Conservation (phyloP, 192 early-diverging fungal genomes). For the Phycomyces nitens region DNA sequence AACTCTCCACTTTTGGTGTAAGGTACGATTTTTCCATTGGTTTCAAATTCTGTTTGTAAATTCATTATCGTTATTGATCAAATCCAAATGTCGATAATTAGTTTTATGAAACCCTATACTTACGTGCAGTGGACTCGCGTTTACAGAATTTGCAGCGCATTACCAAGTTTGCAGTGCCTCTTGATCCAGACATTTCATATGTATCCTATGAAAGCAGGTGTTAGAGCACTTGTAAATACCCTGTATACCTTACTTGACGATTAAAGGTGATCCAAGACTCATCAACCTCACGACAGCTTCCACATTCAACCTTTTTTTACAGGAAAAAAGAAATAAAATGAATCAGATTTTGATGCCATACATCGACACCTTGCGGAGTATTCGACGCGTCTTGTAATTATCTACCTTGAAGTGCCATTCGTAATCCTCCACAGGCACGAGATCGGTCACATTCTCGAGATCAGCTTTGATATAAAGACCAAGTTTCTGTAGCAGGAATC, state of each 20-base stretch:
- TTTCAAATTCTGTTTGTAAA: slow-evolving; percentile 24
- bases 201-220: slow-evolving; percentile 41
- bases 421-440: slow-evolving; percentile 56
- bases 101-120: too few relatives aligned
- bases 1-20: slow-evolving; percentile 60
- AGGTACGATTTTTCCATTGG: slow-evolving; percentile 33
- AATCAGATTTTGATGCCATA: too few relatives aligned
- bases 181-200: slow-evolving; percentile 62
- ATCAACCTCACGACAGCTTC: slow-evolving; percentile 73
- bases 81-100: too few relatives aligned
- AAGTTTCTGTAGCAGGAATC: slow-evolving; percentile 32
- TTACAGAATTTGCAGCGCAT: slow-evolving; percentile 93
- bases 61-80: background rate
- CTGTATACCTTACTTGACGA: background rate
- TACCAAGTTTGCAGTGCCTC: slow-evolving; percentile 81
- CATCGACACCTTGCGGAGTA: too few relatives aligned
- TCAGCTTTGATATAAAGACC: slow-evolving; percentile 72
- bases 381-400: background rate
- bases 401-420: slow-evolving; percentile 68
- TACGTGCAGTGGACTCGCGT: slow-evolving; percentile 64
- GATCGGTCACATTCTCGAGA: slow-evolving; percentile 75
- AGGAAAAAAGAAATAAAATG: background rate
- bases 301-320: slow-evolving; percentile 66
- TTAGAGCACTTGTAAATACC: slow-evolving; percentile 4
- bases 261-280: slow-evolving; percentile 66